Evolutionary conservation across 2,329 filamentous ascomycete species (phyloP), one percentile per base, ranked within the genome.

Genomic region (Drechslerella dactyloides): DNA sequence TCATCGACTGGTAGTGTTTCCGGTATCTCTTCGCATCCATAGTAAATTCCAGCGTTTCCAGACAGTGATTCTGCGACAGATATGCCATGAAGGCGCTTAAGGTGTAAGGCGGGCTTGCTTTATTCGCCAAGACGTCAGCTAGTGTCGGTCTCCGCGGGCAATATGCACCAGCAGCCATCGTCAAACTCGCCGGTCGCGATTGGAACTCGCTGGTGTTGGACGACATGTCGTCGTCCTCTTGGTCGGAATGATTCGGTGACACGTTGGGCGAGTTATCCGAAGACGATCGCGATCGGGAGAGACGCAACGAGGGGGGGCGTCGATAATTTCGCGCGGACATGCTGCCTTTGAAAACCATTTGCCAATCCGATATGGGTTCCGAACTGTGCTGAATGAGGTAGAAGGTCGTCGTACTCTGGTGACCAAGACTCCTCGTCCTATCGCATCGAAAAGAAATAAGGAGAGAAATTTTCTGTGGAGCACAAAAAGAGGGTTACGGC

Each of bases 41-140:
- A 44, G 93, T 96, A 80, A 99, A 99, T 78, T 97, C 94, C 42
- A 99, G 83, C 0, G 93, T 97, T 80, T 99, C 94, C 74, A 97
- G 83, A 78, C 94, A 99, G 80, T 97, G 93, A 77, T 97, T 97
- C 78, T 96, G 93, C 0, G 93, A 97, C 2, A 97, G 85, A 78
- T 96, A 97, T 63, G 93, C 93, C 87, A 94, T 97, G 80, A 97
- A 97, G 33, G 93, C 93, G 70, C 87, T 88, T 7, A 97, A 83
- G 0, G 93, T 96, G 85, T 91, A 97, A 75, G 94, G 94, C 44
- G 91, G 88, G 7, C 90, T 87, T 37, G 94, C 90, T 50, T 86
- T 86, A 81, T 97, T 94, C 74, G 90, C 86, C 50, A 99, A 85
- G 27, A 99, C 96, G 77, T 97, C 93, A 69, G 88, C 85, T 55